phyloP scores from a whole-genome alignment of 2,329 filamentous ascomycete genomes.

The Sphaerulina vaccinii region DNA sequence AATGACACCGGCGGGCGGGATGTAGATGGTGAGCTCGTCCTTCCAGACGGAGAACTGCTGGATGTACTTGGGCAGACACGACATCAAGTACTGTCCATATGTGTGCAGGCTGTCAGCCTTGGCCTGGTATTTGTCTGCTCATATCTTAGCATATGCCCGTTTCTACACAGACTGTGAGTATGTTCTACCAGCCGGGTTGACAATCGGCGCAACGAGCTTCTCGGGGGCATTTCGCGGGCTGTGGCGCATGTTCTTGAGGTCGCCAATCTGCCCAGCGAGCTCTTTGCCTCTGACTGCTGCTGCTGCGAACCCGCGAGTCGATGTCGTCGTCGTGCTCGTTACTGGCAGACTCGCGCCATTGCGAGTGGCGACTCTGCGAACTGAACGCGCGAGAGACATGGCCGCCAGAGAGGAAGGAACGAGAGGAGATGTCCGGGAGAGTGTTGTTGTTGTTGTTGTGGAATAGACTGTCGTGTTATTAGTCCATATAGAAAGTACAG shows the following conservation, averaged over 20 bases:
- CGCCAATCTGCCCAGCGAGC: conserved; percentile 42
- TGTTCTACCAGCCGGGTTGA: conserved; percentile 68
- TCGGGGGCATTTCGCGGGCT: conserved; percentile 43
- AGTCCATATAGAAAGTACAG: too few species aligned
- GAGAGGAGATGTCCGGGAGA: background rate
- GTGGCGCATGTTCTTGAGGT: conserved; percentile 47
- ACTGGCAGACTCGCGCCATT: background rate
- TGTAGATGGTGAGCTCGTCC: conserved; percentile 79
- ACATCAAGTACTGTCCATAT: conserved; percentile 96
- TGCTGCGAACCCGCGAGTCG: conserved; percentile 44
- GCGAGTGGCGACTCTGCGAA: conserved; percentile 7
- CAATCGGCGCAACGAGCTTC: conserved; percentile 71
- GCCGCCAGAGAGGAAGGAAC: conserved; percentile 15
- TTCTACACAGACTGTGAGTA: too few species aligned
- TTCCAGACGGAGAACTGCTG: conserved; percentile 99
- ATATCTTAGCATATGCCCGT: background rate
- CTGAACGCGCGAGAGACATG: conserved; percentile 16
- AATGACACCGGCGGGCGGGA: conserved; percentile 81
- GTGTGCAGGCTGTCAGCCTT: conserved; percentile 86
- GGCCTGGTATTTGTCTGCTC: conserved; percentile 76
- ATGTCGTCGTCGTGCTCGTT: conserved; percentile 10
- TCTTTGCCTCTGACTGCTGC: conserved; percentile 45
- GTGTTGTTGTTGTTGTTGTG: background rate
- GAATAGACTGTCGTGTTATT: too few species aligned
- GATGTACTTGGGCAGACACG: conserved; percentile 93